Base-by-base conservation (phyloP, 2,329 filamentous ascomycete species). In the Calonectria crousiana region DNA sequence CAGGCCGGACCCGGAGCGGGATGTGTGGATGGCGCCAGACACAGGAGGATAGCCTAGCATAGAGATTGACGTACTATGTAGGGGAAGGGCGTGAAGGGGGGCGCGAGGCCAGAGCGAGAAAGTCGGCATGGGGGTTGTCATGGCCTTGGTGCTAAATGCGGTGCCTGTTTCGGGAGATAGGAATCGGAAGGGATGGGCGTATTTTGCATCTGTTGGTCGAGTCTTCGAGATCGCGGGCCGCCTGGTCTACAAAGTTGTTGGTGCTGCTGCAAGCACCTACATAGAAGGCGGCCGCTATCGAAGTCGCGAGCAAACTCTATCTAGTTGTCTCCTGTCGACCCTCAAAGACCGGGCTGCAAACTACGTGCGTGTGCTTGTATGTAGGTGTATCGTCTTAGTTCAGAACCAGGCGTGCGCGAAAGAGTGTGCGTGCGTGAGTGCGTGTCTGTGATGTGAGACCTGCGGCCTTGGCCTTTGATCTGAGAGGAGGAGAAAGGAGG, bases 51-150 rank as follows among this genome's bases (percentile, higher is more conserved):
- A 34, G 62, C 30, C 30, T 51, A 26, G 62, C 30, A 38, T 53
- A 53, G 26, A 14, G 26, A 53, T 53, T 30, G 51, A 30, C 28
- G 51, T n/a, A n/a, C n/a, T n/a, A n/a, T n/a, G n/a, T 26, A 51
- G 30, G 49, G 58, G 65, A 56, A 52, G 52, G 28, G 38, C 44
- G 44, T 13, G 44, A 47, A 56, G 70, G 74, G 69, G 36, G 71
- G 66, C 32, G 36, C 51, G 26, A 36, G 23, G 52, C 60, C 34
- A 62, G 71, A 77, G 73, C 74, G 72, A 74, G 77, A 23, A n/a
- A 23, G 78, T 72, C 66, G 77, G 75, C 77, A 47, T 60, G 52
- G 36, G 51, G 73, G 58, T 74, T 72, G 73, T 76, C 53, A 49
- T 71, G 36, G 64, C 65, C 58, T 36, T 36, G 56, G 30, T 75